Conservation (phyloP, 768 basidiomycete genomes). For the Kwoniella pini region DNA sequence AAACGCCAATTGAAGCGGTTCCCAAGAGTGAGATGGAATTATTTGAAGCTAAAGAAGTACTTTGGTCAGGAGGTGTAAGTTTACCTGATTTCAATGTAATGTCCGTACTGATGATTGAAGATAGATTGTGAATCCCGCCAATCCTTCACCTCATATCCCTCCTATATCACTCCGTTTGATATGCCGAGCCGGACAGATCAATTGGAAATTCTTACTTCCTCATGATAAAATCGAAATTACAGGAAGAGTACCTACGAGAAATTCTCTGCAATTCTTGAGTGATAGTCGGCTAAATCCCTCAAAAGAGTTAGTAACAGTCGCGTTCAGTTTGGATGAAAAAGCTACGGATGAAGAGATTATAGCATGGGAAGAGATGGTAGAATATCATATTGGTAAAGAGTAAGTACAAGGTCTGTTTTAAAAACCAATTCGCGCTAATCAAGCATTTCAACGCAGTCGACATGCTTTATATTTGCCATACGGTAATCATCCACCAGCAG, state of each 20-base stretch:
- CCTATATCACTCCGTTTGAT: constrained; percentile 23
- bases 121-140: constrained; percentile 45
- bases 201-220: constrained; percentile 41
- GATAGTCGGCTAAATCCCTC: constrained; percentile 32
- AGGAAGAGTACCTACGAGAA: constrained; percentile 42
- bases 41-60: constrained; percentile 28
- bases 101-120: background rate
- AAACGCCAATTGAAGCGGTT: background rate
- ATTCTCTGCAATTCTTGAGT: constrained; percentile 35
- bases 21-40: constrained; percentile 19
- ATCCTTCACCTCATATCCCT: constrained; percentile 20
- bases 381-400: constrained; percentile 43
- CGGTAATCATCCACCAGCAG: constrained; percentile 30
- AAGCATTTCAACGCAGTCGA: constrained; percentile 33
- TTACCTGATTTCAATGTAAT: background rate
- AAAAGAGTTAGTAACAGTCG: constrained; percentile 44
- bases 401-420: no score
- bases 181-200: constrained; percentile 11
- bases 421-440: no score
- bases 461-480: constrained; percentile 46
- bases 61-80: constrained; percentile 49
- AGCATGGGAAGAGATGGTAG: constrained; percentile 35
- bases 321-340: constrained; percentile 32
- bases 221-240: constrained; percentile 33
- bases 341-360: constrained; percentile 27